phyloP scores from a whole-genome alignment of 1,139 yeast genomes.

The Nakaseomyces bracarensis region DNA sequence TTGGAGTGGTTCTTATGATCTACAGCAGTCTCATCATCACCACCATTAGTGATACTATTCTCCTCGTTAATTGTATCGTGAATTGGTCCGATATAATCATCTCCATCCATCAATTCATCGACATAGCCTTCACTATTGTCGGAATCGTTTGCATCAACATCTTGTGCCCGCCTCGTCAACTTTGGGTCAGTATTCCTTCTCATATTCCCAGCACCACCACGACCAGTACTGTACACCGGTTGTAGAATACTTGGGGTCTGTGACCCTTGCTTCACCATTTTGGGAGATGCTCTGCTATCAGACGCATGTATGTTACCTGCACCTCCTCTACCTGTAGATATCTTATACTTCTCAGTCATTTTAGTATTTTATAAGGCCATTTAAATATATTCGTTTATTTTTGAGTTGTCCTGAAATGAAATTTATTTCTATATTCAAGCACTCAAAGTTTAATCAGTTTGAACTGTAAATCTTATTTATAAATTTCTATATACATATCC shows the following conservation, averaged over 20 bases:
- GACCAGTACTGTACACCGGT: conserved; percentile 59
- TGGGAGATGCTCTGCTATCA: conserved; percentile 43
- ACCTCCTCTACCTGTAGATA: conserved; percentile 75
- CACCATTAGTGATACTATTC: background rate
- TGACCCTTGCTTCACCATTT: conserved; percentile 51
- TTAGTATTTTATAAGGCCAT: background rate
- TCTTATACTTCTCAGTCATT: conserved; percentile 12
- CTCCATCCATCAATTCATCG: conserved; percentile 19
- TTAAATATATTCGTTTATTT: too few species aligned
- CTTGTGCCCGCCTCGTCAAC: conserved; percentile 58
- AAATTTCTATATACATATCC: too few species aligned
- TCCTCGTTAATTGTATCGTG: background rate
- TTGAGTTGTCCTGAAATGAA: too few species aligned
- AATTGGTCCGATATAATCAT: conserved; percentile 23
- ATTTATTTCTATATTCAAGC: too few species aligned
- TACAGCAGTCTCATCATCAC: conserved; percentile 5
- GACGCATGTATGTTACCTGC: conserved; percentile 60
- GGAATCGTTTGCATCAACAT: conserved; percentile 43
- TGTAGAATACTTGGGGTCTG: conserved; percentile 55
- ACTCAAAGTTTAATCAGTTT: too few species aligned
- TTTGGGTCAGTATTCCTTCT: conserved; percentile 54
- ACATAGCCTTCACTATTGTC: conserved; percentile 12
- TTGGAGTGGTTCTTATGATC: background rate
- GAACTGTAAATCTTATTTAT: too few species aligned
- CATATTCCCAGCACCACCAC: conserved; percentile 82